Conservation (phyloP, 495 filamentous ascomycete genomes). For the Evernia prunastri region DNA sequence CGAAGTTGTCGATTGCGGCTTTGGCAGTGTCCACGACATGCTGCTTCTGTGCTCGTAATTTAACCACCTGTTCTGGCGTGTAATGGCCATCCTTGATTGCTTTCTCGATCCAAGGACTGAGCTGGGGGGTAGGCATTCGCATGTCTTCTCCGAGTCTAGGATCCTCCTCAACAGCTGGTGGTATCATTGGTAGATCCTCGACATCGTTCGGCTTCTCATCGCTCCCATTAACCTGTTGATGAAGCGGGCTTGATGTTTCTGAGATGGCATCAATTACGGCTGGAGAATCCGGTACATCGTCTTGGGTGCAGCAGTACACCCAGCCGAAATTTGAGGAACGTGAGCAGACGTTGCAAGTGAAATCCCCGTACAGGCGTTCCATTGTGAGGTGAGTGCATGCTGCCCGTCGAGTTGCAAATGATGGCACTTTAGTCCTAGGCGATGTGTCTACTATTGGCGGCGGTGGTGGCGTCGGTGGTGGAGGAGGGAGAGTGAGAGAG, state of each 20-base stretch:
- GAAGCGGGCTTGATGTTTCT: constrained; percentile 18
- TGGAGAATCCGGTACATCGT: constrained; percentile 30
- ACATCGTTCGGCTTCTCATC: constrained; percentile 1
- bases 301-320: constrained; percentile 61
- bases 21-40: constrained; percentile 30
- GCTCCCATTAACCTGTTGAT: constrained; percentile 6
- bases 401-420: constrained; percentile 26
- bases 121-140: constrained; percentile 33
- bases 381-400: constrained; percentile 56
- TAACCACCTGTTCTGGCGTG: constrained; percentile 41
- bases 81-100: constrained; percentile 48
- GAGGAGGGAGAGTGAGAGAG: neutral
- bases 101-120: constrained; percentile 35
- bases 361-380: constrained; percentile 44
- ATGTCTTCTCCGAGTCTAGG: constrained; percentile 21
- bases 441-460: neutral
- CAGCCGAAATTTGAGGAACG: constrained; percentile 48
- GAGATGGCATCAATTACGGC: neutral
- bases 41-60: constrained; percentile 35
- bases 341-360: constrained; percentile 48
- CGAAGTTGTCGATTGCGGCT: constrained; percentile 17
- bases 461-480: neutral
- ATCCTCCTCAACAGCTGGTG: neutral
- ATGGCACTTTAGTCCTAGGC: constrained; percentile 8
- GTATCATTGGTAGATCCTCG: constrained; percentile 9